Base-by-base conservation (phyloP, 2,329 filamentous ascomycete genomes). In the Paecilomyces variotii region DNA sequence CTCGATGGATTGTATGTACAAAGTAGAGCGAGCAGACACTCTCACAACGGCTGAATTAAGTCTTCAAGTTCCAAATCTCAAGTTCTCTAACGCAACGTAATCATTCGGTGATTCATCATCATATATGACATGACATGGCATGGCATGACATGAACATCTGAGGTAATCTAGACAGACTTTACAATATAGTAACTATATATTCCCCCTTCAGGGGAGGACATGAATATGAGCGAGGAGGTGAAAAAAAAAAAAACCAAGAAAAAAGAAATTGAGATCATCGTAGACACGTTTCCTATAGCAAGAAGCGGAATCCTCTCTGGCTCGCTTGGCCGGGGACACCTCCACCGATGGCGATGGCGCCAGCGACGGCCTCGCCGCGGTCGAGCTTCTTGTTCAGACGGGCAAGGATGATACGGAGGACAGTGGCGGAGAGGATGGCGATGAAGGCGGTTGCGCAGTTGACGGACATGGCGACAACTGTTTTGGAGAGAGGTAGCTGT, bases 331-430 rank as follows among this genome's bases (percentile, higher is more conserved):
- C 56, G 26, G 56, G 50, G 12, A 57, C 56, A n/a, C 56, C 51
- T 9, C 53, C 56, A 10, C 51, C 56, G 35, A 35, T 51, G 25
- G 50, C 56, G 30, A 63, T 61, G 7, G 80, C 81, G 2, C 81
- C 82, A 62, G 80, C 75, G 14, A 84, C 80, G 34, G 67, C 74
- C 64, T 87, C 82, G 0, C 87, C 87, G 12, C 78, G 76, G 53
- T 89, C 87, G 2, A 91, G 76, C 71, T 85, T 89, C 76, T 81
- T 85, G 67, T 91, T 92, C 65, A 90, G 68, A 51, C 82, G 76
- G 12, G 81, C 79, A 27, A 92, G 77, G 45, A 89, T 82, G 35
- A 85, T 76, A 9, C 87, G 77, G 64, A 91, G 76, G 2, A 84
- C 70, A 0, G 83, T 83, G 0, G 87, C 87, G 59, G 84, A 80